Evolutionary conservation across 495 filamentous ascomycete species (phyloP).

Genomic region (Xylaria bambusicola): DNA sequence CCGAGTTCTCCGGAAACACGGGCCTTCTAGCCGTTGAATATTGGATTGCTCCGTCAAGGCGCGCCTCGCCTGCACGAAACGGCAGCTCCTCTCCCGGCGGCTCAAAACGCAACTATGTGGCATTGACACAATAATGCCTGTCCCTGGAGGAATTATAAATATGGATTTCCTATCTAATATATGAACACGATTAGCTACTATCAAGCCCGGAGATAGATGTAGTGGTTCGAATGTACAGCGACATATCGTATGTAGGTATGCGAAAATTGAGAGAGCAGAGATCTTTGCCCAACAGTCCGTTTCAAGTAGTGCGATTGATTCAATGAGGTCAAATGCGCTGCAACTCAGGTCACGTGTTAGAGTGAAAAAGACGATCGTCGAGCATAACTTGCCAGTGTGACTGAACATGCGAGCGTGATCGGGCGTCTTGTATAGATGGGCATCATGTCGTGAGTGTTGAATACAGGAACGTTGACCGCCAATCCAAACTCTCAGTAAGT

Average conservation of each 20-base stretch:
- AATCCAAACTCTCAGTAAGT: not conserved
- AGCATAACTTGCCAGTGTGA: no score
- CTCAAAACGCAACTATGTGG: slow-evolving; percentile 7
- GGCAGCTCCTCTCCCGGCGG: slow-evolving; percentile 19
- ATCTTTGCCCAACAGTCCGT: not conserved
- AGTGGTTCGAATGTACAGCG: not conserved
- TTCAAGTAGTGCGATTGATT: not conserved
- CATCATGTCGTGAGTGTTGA: no score
- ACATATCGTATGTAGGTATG: not conserved
- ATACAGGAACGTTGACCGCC: slow-evolving; percentile 2
- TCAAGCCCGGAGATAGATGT: not conserved
- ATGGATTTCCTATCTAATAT: not conserved
- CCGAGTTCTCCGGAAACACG: slow-evolving; percentile 16
- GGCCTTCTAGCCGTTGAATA: slow-evolving; percentile 19
- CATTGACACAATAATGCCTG: not conserved
- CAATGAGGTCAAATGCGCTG: not conserved
- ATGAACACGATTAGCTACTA: not conserved
- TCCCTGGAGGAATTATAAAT: not conserved
- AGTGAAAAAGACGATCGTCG: no score
- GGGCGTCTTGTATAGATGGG: no score
- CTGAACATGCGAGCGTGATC: no score
- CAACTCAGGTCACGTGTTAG: not conserved
- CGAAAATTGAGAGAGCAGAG: not conserved
- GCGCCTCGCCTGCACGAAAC: slow-evolving; percentile 8
- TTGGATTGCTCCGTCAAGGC: slow-evolving; percentile 13